These are phyloP conservation scores for Calonectria montana DNA, from an alignment of 2,329 filamentous ascomycete genomes.

Conservation along the genomic window DNA sequence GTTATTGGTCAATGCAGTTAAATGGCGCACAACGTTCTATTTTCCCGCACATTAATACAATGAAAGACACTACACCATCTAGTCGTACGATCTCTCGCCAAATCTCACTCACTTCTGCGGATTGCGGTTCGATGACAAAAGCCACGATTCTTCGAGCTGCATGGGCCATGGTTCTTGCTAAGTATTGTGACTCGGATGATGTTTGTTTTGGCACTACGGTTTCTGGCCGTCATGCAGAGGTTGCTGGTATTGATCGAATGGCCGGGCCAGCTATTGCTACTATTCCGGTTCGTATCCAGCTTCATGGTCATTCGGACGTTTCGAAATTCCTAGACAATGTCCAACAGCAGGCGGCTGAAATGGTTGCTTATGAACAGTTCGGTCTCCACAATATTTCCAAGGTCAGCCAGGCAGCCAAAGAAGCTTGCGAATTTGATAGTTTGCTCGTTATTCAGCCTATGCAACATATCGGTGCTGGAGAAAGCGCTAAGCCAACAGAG, in stretches of 20 bases:
- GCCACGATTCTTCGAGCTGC: conserved; percentile 51
- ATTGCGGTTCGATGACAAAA: conserved; percentile 10
- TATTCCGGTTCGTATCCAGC: conserved; percentile 52
- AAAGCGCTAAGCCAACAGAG: background rate
- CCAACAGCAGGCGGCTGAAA: conserved; percentile 28
- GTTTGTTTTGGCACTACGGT: conserved; percentile 57
- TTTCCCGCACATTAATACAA: background rate
- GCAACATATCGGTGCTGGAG: background rate
- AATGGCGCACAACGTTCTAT: background rate
- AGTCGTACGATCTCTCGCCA: conserved; percentile 53
- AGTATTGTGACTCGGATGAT: conserved; percentile 56
- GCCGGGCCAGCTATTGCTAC: conserved; percentile 51
- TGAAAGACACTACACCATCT: background rate
- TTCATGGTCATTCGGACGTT: conserved; percentile 41
- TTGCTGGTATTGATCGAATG: conserved; percentile 36
- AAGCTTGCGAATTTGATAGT: conserved; percentile 42
- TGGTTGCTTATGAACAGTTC: conserved; percentile 32
- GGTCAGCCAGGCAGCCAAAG: conserved; percentile 11
- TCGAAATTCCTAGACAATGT: conserved; percentile 18
- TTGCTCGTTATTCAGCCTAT: conserved; percentile 43
- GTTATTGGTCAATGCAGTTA: background rate
- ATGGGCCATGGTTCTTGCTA: conserved; percentile 60
- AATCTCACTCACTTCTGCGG: conserved; percentile 50
- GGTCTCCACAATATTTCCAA: conserved; percentile 38
- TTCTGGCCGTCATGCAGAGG: conserved; percentile 49